Evolutionary conservation across 768 basidiomycete genomes (phyloP), one percentile per base, ranked within the genome.

Genomic region (Naganishia vaughanmartiniae): DNA sequence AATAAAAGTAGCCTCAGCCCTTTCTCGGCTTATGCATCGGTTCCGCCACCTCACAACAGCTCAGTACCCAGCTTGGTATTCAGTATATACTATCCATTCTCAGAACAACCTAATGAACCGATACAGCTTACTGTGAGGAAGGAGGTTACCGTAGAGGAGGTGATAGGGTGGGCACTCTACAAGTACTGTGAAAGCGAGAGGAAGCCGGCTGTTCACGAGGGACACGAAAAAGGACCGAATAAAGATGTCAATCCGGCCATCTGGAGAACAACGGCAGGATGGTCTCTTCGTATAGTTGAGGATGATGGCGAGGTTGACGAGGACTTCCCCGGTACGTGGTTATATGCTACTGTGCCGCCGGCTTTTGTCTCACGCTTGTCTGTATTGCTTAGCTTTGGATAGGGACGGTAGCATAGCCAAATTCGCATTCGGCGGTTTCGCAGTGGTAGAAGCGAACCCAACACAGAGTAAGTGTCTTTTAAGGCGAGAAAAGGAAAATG

Each of bases 241-340:
- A 86, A 87, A 31, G 89, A 91, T 72, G 85, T 86, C 39, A 87
- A 85, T 75, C 84, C 86, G 81, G 83, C 83, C 21, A 84, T 84
- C 0, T 84, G 82, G 73, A 83, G 92, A 57, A 89, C 88, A 54
- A 90, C 91, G 0, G 84, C 90, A 4, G 93, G 92, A 0, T 99
- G 96, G 95, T 89, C 92, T 46, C 80, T 99, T 82, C 84, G 92
- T 70, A 93, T 98, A 67, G 91, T 93, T 0, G 96, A 99, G 76
- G 91, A 93, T 54, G 94, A 98, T 79, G 96, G 96, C 19, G 95
- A 97, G 80, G 92, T 98, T 0, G 96, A 99, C 78, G 96, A 97
- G 79, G 96, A 99, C 83, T 98, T 94, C 78, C 96, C 95, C 28
- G 90, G 94, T 95, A 79, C 75, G 91, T 84, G 17, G 21, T 28